Percentiles rank a stretch among this genome's conserved stretches.
These are phyloP conservation scores for Talaromyces borbonicus DNA, from an alignment of 495 filamentous ascomycete genomes.

Conservation along the genomic window DNA sequence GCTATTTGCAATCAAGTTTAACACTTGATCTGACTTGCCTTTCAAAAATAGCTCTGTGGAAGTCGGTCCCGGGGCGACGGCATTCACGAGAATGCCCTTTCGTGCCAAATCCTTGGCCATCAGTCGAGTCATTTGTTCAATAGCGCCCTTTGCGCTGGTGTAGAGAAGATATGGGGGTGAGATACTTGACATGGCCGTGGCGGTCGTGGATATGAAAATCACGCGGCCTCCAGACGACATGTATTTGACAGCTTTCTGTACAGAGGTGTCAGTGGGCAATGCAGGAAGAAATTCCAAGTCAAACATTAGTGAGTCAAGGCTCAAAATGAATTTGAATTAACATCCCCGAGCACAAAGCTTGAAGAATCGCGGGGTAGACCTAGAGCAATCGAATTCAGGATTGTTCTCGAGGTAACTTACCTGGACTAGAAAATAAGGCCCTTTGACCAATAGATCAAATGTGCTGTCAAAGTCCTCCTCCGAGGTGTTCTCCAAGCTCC, in stretches of 20 bases:
- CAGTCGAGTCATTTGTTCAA: conserved; percentile 60
- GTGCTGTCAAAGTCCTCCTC: conserved; percentile 48
- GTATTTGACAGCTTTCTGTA: conserved; percentile 50
- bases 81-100: conserved; percentile 53
- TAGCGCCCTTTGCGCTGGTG: conserved; percentile 52
- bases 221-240: conserved; percentile 48
- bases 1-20: conserved; percentile 40
- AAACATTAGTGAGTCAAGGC: not conserved
- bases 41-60: conserved; percentile 55
- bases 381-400: not conserved
- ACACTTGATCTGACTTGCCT: conserved; percentile 49
- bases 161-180: conserved; percentile 54
- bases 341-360: too few species aligned
- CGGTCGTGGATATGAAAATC: conserved; percentile 49
- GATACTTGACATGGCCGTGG: conserved; percentile 33
- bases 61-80: conserved; percentile 54
- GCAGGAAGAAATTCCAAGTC: too few species aligned
- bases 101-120: conserved; percentile 54
- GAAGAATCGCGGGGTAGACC: too few species aligned
- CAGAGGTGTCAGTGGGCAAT: too few species aligned
- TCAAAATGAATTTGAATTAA: not conserved
- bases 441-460: conserved; percentile 55
- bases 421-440: conserved; percentile 54
- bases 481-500: too few species aligned
- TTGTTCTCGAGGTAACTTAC: conserved; percentile 19